phyloP scores from a whole-genome alignment of 2,329 filamentous ascomycete genomes.

The Graphilbum fragrans region DNA sequence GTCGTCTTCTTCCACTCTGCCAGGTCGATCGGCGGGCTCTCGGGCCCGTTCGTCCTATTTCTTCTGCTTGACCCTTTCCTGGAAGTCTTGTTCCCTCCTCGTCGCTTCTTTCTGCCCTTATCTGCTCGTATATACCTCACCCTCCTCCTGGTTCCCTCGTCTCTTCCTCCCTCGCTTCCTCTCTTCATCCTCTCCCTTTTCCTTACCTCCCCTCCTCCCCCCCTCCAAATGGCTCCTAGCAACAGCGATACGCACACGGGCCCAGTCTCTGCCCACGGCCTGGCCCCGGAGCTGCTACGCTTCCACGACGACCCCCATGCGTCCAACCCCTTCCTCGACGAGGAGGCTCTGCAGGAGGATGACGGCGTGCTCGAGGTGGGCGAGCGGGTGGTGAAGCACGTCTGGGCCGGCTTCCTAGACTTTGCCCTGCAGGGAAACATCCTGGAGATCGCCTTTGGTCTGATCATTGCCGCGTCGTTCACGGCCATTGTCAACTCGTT shows the following conservation, averaged over 20 bases:
- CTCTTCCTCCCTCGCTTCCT: no score
- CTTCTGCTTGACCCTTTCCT: background rate
- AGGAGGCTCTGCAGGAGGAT: slow-evolving; percentile 24
- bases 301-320: slow-evolving; percentile 13
- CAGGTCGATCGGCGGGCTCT: no score
- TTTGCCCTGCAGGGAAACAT: slow-evolving; percentile 67
- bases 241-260: background rate
- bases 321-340: slow-evolving; percentile 21
- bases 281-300: slow-evolving; percentile 4
- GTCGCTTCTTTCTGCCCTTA: background rate
- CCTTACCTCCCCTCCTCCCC: background rate
- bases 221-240: slow-evolving; percentile 4
- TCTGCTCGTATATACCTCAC: background rate
- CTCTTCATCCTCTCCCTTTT: no score
- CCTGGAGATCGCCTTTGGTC: slow-evolving; percentile 61
- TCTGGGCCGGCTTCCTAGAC: slow-evolving; percentile 55
- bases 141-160: background rate
- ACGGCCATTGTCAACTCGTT: slow-evolving; percentile 61
- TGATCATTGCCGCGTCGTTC: slow-evolving; percentile 62
- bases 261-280: slow-evolving; percentile 1
- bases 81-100: background rate
- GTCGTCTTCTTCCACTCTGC: no score
- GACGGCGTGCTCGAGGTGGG: slow-evolving; percentile 25
- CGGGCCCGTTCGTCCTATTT: no score
- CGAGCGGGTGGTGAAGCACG: slow-evolving; percentile 32